Percentiles rank a stretch among this genome's conserved stretches.
Evolutionary conservation across 2,329 filamentous ascomycete genomes (phyloP).

Genomic region (Diaporthe australafricana): DNA sequence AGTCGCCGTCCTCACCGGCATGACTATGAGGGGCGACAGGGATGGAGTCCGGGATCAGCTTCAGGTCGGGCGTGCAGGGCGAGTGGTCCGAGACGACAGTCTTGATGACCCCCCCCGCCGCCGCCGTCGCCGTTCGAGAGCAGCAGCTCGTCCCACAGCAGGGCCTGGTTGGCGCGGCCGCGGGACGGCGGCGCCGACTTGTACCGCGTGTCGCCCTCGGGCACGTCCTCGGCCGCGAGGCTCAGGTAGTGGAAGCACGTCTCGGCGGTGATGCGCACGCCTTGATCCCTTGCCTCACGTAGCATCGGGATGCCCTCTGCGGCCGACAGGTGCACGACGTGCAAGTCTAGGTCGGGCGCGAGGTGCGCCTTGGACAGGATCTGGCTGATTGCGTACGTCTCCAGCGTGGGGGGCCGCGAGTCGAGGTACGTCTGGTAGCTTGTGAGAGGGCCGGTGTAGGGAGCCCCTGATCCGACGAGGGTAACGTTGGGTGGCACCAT

Average conservation of each 20-base stretch:
- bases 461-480: constrained; percentile 82
- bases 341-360: constrained; percentile 84
- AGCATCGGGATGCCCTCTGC: constrained; percentile 87
- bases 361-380: constrained; percentile 84
- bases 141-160: constrained; percentile 91
- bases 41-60: constrained; percentile 81
- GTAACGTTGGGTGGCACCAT: constrained; percentile 91
- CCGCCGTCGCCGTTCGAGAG: constrained; percentile 61
- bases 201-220: constrained; percentile 87
- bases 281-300: constrained; percentile 75
- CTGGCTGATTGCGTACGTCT: constrained; percentile 89
- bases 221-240: constrained; percentile 83
- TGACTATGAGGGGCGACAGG: constrained; percentile 44
- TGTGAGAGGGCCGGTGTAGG: constrained; percentile 77
- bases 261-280: constrained; percentile 90
- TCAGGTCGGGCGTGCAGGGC: constrained; percentile 94
- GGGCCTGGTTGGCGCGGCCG: constrained; percentile 82
- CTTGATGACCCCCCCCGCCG: constrained; percentile 86
- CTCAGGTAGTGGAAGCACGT: constrained; percentile 97
- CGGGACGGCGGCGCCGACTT: constrained; percentile 97
- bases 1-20: constrained; percentile 68
- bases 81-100: constrained; percentile 97
- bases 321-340: constrained; percentile 93
- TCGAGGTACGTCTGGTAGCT: constrained; percentile 91
- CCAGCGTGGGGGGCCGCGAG: constrained; percentile 88